phyloP scores from a whole-genome alignment of 2,329 filamentous ascomycete genomes.

The Cladosporium sp. region DNA sequence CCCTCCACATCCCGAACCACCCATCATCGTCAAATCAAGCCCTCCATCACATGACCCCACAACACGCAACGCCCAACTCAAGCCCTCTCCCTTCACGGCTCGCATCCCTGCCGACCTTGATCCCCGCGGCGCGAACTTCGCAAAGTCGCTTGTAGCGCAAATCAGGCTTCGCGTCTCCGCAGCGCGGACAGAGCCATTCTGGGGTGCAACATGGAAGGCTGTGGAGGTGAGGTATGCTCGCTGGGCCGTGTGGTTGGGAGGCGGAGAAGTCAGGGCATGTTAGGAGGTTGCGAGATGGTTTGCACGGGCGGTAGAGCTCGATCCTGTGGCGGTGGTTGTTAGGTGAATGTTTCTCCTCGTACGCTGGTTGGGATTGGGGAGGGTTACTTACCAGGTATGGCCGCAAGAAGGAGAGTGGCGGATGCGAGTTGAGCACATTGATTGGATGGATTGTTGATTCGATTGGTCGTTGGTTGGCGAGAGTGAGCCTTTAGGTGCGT shows the following conservation, averaged over 20 bases:
- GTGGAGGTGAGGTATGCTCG: constrained; percentile 26
- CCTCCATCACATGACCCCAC: constrained; percentile 22
- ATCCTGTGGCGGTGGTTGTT: constrained; percentile 31
- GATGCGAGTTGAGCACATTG: constrained; percentile 50
- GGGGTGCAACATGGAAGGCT: constrained; percentile 24
- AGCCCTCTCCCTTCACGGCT: constrained; percentile 29
- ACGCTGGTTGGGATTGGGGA: not conserved
- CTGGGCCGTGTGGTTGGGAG: constrained; percentile 28
- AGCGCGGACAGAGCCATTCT: constrained; percentile 30
- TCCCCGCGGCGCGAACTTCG: constrained; percentile 30
- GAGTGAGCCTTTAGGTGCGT: not conserved
- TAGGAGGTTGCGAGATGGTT: constrained; percentile 40
- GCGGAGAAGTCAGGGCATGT: constrained; percentile 41
- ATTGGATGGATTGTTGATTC: not conserved
- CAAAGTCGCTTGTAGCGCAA: constrained; percentile 29
- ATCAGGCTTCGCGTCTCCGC: constrained; percentile 31
- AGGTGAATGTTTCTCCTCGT: not conserved
- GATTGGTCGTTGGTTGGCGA: not conserved
- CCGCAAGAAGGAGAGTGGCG: constrained; percentile 49
- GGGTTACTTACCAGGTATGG: constrained; percentile 45
- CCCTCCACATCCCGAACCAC: constrained; percentile 14
- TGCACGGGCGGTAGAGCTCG: constrained; percentile 48
- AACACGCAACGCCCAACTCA: constrained; percentile 20
- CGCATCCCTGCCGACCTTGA: constrained; percentile 29
- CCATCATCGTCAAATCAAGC: not conserved